Evolutionary conservation across 2,329 filamentous ascomycete species (phyloP).

Genomic region (Aspergillus sp.): DNA sequence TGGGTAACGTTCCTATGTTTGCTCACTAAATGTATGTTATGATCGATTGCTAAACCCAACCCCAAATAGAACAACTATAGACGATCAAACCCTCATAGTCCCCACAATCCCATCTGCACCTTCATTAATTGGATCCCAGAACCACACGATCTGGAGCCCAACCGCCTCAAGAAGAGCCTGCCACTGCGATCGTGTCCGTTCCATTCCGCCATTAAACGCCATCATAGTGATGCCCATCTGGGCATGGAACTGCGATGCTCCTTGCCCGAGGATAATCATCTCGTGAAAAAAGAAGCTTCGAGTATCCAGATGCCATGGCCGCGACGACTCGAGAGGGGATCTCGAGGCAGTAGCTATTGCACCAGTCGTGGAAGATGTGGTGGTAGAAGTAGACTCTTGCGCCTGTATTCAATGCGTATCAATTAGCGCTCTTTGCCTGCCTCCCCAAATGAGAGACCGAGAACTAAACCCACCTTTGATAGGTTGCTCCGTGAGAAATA

Average conservation of each 20-base stretch:
- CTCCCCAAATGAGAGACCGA: no score
- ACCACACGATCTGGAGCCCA: background rate
- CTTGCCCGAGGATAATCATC: constrained; percentile 4
- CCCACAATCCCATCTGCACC: constrained; percentile 14
- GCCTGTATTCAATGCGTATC: constrained; percentile 2
- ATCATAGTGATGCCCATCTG: constrained; percentile 12
- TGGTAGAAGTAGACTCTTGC: constrained; percentile 29
- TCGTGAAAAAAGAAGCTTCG: constrained; percentile 12
- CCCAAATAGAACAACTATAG: no score
- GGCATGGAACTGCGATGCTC: constrained; percentile 9
- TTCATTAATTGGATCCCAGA: constrained; percentile 12
- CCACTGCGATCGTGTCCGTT: constrained; percentile 13
- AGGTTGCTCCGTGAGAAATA: constrained; percentile 16
- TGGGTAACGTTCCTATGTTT: no score
- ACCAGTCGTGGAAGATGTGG: constrained; percentile 38
- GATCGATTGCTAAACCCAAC: no score
- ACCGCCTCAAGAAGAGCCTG: constrained; percentile 1
- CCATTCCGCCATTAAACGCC: constrained; percentile 13
- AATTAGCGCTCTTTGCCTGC: no score
- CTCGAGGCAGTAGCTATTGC: constrained; percentile 20
- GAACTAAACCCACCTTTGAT: background rate
- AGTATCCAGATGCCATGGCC: constrained; percentile 15
- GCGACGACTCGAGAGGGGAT: background rate
- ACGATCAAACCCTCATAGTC: constrained; percentile 1
- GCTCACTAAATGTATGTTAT: no score